Evolutionary conservation across 805 yeast genomes (phyloP), one percentile per base, ranked within the genome.

Genomic region (Zygoascus bituminiphila): DNA sequence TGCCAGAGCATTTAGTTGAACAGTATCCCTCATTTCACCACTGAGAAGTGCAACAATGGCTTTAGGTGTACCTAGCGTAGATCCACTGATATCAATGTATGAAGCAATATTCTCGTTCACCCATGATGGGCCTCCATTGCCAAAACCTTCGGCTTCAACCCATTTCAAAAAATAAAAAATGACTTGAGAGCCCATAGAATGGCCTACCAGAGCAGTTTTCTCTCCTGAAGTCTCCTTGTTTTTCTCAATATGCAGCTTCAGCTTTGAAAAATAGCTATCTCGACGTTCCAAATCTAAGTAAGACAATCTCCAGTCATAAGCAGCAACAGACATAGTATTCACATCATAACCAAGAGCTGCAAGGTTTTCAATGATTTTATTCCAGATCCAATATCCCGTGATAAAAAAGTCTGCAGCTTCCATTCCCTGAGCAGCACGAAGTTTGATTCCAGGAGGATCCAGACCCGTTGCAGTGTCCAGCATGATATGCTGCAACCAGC

Each of bases 351-450:
- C 96, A 52, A 93, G 78, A 0, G 87, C 97, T 2, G 96, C 95
- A 55, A 93, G 70, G 60, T 93, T 93, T 65, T 91, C 96, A n/a
- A 93, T 72, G 46, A 93, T 78, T 63, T 93, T 93, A 63, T 87
- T 88, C 98, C 98, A 93, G 59, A 93, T 87, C 98, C 98, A 93
- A 65, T 93, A 93, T 0, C 98, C 98, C 2, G 97, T 86, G 65
- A 93, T 81, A 60, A 93, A 93, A 66, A 88, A 93, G 66, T 93
- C 98, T 0, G 96, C 93, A 1, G 96, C 93, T 58, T 89, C 97
- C 63, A 93, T 86, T 0, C 98, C 98, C 63, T 86, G 95, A 0
- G 96, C 91, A 0, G 98, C 94, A 49, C 98, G 72, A 22, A 93
- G 62, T 57, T 74, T 83, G 57, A 86, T 76, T 46, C 84, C 77